Evolutionary conservation across 1,284 basidiomycete species (phyloP), one percentile per base, ranked within the genome.

Genomic region (Singerocomus rubriflavus): DNA sequence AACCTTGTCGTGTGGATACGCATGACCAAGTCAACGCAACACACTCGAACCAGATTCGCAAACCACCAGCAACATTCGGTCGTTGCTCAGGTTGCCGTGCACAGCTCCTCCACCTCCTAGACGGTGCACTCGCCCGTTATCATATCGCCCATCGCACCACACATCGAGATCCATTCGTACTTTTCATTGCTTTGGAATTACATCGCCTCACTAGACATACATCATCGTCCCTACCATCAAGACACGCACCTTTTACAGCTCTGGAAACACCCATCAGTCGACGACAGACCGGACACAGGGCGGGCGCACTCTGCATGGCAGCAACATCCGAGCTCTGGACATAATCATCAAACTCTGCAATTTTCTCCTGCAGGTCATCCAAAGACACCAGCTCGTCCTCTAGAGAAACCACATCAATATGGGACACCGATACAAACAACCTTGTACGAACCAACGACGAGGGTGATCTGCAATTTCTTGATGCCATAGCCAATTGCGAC

Each of bases 401-500:
- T 90, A 66, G n/a, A 53, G 32, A 50, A 49, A 55, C 44, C n/a
- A 21, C 17, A 48, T 54, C 48, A 48, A 44, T 29, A 38, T 31
- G n/a, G 14, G 10, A 2, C 32, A 14, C 14, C 10, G 2, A 29
- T 1, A 12, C 16, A 42, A 43, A 37, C 38, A 41, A 4, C 35
- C n/a, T 25, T 16, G 44, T 21, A 79, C 87, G 56, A 54, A 89
- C 92, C 96, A 61, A 99, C 82, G 68, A 99, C 97, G 47, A 99
- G 73, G 53, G 85, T 98, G 73, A 98, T 92, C 80, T 98, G 93
- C 56, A 94, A 78, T 78, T 93, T 94, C 71, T 73, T 81, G 75
- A 94, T 89, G 71, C 96, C 95, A 71, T 88, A 98, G 56, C 96
- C 97, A 65, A 99, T 85, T 51, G 96, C 80, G 54, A 98, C 94